phyloP scores from a whole-genome alignment of 805 yeast genomes.

The Komagataella populi region DNA sequence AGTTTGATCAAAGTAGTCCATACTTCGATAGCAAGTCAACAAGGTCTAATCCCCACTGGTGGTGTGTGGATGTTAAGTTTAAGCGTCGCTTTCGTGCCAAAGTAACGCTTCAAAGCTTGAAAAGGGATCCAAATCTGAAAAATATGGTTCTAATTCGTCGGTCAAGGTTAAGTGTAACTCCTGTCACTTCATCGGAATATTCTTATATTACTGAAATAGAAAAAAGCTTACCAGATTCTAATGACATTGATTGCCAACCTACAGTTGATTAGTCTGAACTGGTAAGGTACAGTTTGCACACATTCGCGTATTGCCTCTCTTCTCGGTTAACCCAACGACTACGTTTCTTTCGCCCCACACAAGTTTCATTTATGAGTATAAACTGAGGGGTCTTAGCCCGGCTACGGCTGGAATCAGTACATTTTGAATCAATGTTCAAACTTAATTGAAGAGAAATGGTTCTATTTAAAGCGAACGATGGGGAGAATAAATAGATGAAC shows the following conservation, averaged over 20 bases:
- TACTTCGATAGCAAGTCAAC: constrained; percentile 35
- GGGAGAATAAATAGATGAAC: neutral
- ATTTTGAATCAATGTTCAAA: neutral
- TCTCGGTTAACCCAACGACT: neutral
- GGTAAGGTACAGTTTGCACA: constrained; percentile 1
- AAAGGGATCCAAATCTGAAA: constrained; percentile 15
- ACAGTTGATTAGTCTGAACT: no score
- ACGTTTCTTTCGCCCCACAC: neutral
- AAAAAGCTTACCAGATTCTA: constrained; percentile 9
- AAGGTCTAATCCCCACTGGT: constrained; percentile 34
- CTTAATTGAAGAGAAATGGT: neutral
- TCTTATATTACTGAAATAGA: constrained; percentile 23
- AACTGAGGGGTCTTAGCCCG: neutral
- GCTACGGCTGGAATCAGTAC: neutral
- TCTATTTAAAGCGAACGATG: neutral
- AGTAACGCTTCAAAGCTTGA: constrained; percentile 25
- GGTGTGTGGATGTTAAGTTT: constrained; percentile 39
- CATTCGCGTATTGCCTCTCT: neutral
- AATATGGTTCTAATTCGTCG: constrained; percentile 33
- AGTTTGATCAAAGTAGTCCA: constrained; percentile 25
- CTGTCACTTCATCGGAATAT: constrained; percentile 31
- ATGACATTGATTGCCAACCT: constrained; percentile 18
- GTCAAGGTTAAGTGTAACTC: constrained; percentile 36
- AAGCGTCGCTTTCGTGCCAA: constrained; percentile 27
- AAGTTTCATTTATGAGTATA: neutral